phyloP scores from a whole-genome alignment of 306 rosid genomes.

The Potentilla sterilis region DNA sequence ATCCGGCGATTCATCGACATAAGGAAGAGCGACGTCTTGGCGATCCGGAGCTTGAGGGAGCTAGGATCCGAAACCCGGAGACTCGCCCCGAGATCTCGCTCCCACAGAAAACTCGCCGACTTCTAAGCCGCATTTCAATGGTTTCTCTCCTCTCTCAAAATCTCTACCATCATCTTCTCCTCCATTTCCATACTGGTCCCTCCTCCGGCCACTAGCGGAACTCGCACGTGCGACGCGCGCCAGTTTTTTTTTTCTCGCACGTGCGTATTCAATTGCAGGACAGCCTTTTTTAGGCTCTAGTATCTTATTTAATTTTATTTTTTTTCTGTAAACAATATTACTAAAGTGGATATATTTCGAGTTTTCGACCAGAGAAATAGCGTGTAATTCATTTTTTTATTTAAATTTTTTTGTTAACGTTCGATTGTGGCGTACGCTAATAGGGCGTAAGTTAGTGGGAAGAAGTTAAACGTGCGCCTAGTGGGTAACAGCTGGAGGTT shows the following conservation, averaged over 20 bases:
- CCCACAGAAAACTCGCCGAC: conserved; percentile 74
- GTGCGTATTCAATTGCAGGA: conserved; percentile 2
- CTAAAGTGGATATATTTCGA: not conserved
- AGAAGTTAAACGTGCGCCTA: conserved; percentile 33
- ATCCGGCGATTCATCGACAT: conserved; percentile 33
- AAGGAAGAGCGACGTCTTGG: conserved; percentile 47
- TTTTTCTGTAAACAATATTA: conserved; percentile 3
- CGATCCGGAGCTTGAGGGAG: conserved; percentile 57
- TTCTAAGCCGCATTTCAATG: conserved; percentile 40
- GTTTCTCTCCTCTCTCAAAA: not conserved
- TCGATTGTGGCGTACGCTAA: not conserved
- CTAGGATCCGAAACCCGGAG: conserved; percentile 53
- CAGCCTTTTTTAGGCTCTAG: not conserved
- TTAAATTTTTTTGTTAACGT: not conserved
- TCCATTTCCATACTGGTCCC: conserved; percentile 1
- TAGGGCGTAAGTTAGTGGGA: not conserved
- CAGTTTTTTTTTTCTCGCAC: conserved; percentile 8
- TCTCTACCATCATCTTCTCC: not conserved
- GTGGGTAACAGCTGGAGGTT: conserved; percentile 54
- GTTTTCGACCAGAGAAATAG: not conserved
- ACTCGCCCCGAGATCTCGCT: conserved; percentile 38
- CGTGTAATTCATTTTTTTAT: not conserved
- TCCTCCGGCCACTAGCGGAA: conserved; percentile 8
- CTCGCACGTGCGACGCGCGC: conserved; percentile 25
- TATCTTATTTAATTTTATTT: not conserved